Conservation (phyloP, 1,284 basidiomycete species). For the Fomitopsis palustris region DNA sequence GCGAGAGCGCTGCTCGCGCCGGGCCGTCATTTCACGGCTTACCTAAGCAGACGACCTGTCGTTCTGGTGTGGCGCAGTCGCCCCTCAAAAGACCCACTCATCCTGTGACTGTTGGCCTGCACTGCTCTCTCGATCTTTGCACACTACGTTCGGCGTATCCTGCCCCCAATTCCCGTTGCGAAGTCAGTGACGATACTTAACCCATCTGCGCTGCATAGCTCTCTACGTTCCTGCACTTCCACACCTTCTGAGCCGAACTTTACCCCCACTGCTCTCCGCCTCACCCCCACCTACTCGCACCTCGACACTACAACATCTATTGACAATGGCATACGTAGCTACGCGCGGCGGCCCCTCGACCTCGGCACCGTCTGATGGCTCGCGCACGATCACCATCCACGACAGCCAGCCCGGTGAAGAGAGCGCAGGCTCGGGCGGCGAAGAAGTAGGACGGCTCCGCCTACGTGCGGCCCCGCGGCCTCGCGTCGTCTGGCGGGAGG, state of each 20-base stretch:
- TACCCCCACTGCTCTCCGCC: neutral
- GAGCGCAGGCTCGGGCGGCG: conserved; percentile 14
- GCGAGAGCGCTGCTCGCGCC: too few relatives aligned
- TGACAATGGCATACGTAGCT: conserved; percentile 5
- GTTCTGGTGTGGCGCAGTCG: too few relatives aligned
- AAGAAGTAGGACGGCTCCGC: conserved; percentile 43
- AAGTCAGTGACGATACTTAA: too few relatives aligned
- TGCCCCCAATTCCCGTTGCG: too few relatives aligned
- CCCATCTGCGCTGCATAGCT: too few relatives aligned
- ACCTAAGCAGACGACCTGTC: too few relatives aligned
- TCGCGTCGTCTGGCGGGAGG: conserved; percentile 74
- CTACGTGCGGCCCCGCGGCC: conserved; percentile 51
- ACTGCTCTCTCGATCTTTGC: too few relatives aligned
- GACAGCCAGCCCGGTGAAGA: conserved; percentile 38
- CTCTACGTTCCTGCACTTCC: too few relatives aligned
- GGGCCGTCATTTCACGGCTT: too few relatives aligned
- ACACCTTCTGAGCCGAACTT: neutral
- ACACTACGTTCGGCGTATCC: too few relatives aligned
- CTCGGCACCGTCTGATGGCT: conserved; percentile 48
- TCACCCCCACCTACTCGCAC: neutral
- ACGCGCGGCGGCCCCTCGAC: conserved; percentile 6
- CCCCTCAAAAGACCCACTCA: too few relatives aligned
- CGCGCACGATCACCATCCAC: conserved; percentile 52
- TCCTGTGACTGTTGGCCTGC: too few relatives aligned
- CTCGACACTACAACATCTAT: neutral